phyloP scores from a whole-genome alignment of 2,329 filamentous ascomycete genomes.

The Fusarium secorum region DNA sequence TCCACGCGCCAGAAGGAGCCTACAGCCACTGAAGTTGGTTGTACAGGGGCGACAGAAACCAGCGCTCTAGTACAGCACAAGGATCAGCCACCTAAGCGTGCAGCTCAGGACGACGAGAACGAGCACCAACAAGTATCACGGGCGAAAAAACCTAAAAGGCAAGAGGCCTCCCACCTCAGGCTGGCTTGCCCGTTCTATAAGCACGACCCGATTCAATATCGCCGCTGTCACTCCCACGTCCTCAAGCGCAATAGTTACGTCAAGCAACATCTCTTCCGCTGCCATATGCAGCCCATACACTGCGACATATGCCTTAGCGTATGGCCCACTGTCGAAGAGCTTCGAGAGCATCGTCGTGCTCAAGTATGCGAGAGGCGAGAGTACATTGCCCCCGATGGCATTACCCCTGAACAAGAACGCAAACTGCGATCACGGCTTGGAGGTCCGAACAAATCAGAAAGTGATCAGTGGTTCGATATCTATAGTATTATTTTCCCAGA shows the following conservation, averaged over 20 bases:
- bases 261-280: not conserved
- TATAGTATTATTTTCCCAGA: not conserved
- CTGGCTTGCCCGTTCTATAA: conserved; percentile 1
- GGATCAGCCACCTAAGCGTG: not conserved
- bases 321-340: not conserved
- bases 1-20: no score
- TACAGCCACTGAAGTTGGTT: no score
- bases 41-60: accelerated
- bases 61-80: not conserved
- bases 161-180: not conserved
- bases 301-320: not conserved
- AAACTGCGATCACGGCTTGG: not conserved
- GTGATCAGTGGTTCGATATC: conserved; percentile 3
- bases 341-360: not conserved
- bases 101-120: not conserved
- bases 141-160: not conserved
- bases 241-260: not conserved
- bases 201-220: not conserved
- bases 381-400: not conserved
- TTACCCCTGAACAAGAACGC: not conserved
- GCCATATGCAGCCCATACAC: not conserved
- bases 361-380: not conserved
- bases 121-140: not conserved
- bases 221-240: not conserved
- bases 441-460: not conserved